Base-by-base conservation (phyloP, 495 filamentous ascomycete genomes). In the Aspergillus asperescens region DNA sequence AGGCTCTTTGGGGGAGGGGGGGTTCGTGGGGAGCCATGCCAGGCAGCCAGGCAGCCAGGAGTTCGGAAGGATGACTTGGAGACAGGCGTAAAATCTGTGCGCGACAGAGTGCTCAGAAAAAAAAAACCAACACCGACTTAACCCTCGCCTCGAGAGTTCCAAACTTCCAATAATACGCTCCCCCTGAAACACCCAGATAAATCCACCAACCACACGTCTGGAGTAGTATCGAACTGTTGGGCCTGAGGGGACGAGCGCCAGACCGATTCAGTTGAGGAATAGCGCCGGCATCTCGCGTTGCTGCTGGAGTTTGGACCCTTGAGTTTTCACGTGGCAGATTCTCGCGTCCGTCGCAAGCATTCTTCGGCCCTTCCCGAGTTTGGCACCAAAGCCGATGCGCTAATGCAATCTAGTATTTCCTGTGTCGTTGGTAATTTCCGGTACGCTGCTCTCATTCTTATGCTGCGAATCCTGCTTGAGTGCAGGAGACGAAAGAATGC, bases 371-470 rank as follows among this genome's bases (percentile, higher is more conserved):
- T 65, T 62, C 56, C 62, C 62, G 59, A 60, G 55, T 65, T 61
- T 65, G 62, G 62, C 62, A 62, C 52, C 46, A 62, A 65, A 62
- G 62, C 62, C 62, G 62, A 65, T 62, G 55, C 62, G 39, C 52
- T 59, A 55, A 48, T 55, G 54, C 54, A 54, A 25, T 35, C 49
- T 40, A 16, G 23, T 51, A 47, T 47, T 35, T 1, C 20, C 7
- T 16, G 24, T n/a, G 28, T 28, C 7, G 4, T 8, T 31, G 9
- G 24, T 38, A 43, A 13, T 41, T 52, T 38, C 50, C 18, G 19
- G 24, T 43, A 52, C 22, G 32, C 5, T 28, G n/a, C n/a, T n/a
- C n/a, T 28, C 25, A 28, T 28, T 28, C 32, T 3, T n/a, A n/a
- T 16, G 8, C 32, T 35, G 9, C 25, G 25, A 28, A n/a, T n/a